Conservation (phyloP, 306 rosid genomes). For the Mimosa pudica region DNA sequence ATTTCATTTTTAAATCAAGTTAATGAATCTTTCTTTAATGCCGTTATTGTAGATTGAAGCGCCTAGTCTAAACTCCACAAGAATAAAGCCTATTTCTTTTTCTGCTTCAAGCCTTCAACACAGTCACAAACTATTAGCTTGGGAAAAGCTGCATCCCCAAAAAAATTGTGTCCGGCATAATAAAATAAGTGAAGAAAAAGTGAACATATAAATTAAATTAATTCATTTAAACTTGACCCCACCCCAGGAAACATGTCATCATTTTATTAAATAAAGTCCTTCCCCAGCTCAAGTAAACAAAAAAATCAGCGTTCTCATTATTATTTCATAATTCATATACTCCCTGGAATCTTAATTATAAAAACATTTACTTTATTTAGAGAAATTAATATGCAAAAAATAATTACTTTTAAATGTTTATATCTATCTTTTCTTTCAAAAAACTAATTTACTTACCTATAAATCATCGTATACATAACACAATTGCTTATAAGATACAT, state of each 20-base stretch:
- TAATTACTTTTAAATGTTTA: too few species aligned
- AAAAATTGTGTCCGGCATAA: neutral
- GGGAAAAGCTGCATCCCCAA: neutral
- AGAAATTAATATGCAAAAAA: too few species aligned
- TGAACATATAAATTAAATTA: neutral
- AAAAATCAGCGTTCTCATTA: neutral
- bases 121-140: neutral
- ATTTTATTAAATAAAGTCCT: constrained; percentile 18
- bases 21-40: too few species aligned
- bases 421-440: too few species aligned
- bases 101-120: neutral
- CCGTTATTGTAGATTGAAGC: too few species aligned
- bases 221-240: constrained; percentile 34
- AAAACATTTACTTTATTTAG: too few species aligned
- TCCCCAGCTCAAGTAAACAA: neutral
- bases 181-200: neutral
- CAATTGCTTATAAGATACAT: too few species aligned
- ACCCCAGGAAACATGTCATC: constrained; percentile 29
- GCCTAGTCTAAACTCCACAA: neutral
- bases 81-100: neutral
- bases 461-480: too few species aligned
- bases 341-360: neutral
- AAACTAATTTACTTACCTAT: too few species aligned
- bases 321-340: neutral
- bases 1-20: too few species aligned